Percentiles rank a stretch among this genome's conserved stretches.
phyloP scores from a whole-genome alignment of 2,329 filamentous ascomycete species.

The Daldinia sp. region DNA sequence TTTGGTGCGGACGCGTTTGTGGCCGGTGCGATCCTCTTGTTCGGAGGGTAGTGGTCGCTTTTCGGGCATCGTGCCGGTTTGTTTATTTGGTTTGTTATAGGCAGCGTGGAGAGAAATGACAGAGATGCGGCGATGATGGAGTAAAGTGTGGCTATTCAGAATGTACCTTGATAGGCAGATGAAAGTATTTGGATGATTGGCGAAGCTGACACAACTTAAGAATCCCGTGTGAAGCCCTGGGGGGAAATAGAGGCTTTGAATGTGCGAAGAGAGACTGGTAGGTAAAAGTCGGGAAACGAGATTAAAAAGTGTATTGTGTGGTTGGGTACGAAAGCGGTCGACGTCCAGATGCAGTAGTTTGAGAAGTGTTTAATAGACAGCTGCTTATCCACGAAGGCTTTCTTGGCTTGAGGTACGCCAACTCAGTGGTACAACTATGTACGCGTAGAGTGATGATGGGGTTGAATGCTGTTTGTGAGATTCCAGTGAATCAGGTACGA shows the following conservation, averaged over 20 bases:
- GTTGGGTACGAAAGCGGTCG: background rate
- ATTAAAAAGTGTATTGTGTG: background rate
- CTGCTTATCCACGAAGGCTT: background rate
- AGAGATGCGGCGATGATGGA: background rate
- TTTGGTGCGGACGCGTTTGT: slow-evolving; percentile 14
- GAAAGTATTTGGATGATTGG: slow-evolving; percentile 1
- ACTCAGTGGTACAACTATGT: background rate
- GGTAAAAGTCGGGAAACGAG: background rate
- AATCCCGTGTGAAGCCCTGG: background rate
- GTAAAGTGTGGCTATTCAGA: background rate
- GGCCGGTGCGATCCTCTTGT: background rate
- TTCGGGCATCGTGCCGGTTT: background rate
- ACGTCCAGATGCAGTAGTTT: background rate
- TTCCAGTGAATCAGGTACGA: background rate
- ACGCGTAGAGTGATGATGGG: background rate
- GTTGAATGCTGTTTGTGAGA: background rate
- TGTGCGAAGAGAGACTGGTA: background rate
- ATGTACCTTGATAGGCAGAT: background rate
- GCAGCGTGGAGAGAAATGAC: background rate
- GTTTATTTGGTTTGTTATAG: background rate
- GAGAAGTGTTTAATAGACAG: background rate
- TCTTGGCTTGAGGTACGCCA: background rate
- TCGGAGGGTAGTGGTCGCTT: background rate
- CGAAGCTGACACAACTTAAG: background rate
- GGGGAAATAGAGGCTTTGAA: background rate